Evolutionary conservation across 2,329 filamentous ascomycete genomes (phyloP).

Genomic region (Endothia cerciana): DNA sequence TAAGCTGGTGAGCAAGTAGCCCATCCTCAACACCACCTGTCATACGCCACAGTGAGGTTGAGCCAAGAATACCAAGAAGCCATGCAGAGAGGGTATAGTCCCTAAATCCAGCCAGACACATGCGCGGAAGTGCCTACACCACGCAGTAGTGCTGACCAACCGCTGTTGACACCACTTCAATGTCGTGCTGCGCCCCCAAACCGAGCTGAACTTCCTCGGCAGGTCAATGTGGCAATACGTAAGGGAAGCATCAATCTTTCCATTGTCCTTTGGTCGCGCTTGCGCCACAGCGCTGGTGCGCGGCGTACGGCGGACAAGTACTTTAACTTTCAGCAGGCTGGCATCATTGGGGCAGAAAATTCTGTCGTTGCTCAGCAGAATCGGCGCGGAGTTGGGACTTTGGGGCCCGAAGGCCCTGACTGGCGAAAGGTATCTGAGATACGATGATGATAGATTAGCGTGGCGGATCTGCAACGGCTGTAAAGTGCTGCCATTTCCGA

Average conservation of each 20-base stretch:
- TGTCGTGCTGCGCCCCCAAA: slow-evolving; percentile 1
- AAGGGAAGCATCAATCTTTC: not conserved
- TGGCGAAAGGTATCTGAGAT: no score
- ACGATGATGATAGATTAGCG: not conserved
- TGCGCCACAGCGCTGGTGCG: not conserved
- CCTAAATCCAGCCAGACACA: slow-evolving; percentile 4
- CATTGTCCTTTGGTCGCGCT: not conserved
- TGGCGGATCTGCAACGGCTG: not conserved
- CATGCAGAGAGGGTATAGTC: slow-evolving; percentile 6
- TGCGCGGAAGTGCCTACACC: not conserved
- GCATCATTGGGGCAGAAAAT: no score
- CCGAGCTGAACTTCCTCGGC: not conserved
- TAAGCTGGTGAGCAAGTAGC: not conserved
- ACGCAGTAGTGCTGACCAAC: slow-evolving; percentile 22
- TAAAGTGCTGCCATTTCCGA: not conserved
- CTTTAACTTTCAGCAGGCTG: no score
- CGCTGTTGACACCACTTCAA: not conserved
- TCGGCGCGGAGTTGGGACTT: no score
- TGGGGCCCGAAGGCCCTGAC: no score
- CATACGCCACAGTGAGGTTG: not conserved
- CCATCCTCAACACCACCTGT: not conserved
- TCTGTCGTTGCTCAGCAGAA: no score
- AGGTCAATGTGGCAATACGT: not conserved
- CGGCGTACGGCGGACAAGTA: no score
- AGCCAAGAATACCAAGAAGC: slow-evolving; percentile 24